Evolutionary conservation across 371 early-diverging fungal genomes (phyloP), one percentile per base, ranked within the genome.

Genomic region (Actinomucor elegans): DNA sequence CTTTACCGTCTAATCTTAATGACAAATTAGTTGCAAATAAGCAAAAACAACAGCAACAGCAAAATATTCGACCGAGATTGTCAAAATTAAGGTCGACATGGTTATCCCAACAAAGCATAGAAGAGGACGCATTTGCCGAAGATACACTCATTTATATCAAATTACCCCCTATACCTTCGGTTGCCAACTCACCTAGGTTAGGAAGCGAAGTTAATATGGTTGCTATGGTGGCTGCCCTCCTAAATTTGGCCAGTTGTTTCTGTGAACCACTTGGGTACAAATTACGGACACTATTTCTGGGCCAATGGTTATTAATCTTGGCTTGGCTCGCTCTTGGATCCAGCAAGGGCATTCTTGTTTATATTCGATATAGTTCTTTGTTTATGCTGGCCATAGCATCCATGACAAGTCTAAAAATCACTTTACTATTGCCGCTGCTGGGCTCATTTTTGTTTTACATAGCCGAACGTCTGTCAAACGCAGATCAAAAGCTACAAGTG

Each of bases 51-150:
- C 35, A 37, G 12, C 36, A 38, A 15, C 17, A 2, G 31, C 17
- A 52, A 18, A 18, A 18, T 7, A 38, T 9, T 29, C 21, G 69
- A 42, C 72, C 72, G 2, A 55, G 56, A 32, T 32, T 68, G n/a
- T 41, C 68, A 15, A 54, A 68, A 20, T 33, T 72, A 32, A 55
- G 64, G 4, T 68, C 72, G 2, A 52, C 34, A 0, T 68, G 69
- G 69, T 26, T 62, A n/a, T 59, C 66, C 0, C 60, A 54, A 27
- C 44, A 44, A 34, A 49, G 17, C n/a, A 33, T 34, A 7, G 47
- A 55, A 33, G 48, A 51, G 15, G 38, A 35, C 27, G 28, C 37
- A 2, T 40, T 35, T 55, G 31, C 40, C n/a, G 35, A 56, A 15
- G 48, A 57, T 24, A 52, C 50, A 35, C 26, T 21, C 7, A 47